Evolutionary conservation across 805 yeast species (phyloP).

Genomic region (Candida ortonii): DNA sequence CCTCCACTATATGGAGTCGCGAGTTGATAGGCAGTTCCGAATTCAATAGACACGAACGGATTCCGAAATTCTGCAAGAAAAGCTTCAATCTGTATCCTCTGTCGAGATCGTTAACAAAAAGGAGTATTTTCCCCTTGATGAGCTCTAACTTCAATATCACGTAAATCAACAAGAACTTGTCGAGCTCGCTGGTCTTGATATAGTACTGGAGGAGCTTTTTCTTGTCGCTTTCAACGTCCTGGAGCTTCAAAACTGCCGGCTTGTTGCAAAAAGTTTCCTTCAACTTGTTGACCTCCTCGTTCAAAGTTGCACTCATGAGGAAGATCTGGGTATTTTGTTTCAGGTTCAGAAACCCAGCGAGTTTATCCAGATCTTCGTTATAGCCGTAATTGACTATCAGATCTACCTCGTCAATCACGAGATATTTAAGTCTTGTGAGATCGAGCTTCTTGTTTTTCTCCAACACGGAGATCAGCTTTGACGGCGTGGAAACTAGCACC

Average conservation of each 20-base stretch:
- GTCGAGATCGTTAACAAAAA: constrained; percentile 91
- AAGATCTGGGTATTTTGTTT: constrained; percentile 80
- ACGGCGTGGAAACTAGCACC: constrained; percentile 82
- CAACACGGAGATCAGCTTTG: constrained; percentile 58
- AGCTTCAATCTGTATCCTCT: constrained; percentile 91
- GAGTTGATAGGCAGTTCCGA: constrained; percentile 92
- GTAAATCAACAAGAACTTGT: constrained; percentile 85
- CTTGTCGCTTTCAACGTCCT: constrained; percentile 53
- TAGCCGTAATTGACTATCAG: constrained; percentile 87
- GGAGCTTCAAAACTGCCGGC: constrained; percentile 80
- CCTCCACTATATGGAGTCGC: constrained; percentile 91
- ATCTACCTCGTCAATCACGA: constrained; percentile 95
- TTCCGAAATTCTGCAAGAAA: constrained; percentile 92
- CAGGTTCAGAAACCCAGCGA: constrained; percentile 64
- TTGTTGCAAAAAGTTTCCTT: constrained; percentile 75
- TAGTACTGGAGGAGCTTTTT: constrained; percentile 78
- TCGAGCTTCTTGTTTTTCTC: constrained; percentile 47
- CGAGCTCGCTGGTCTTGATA: constrained; percentile 83
- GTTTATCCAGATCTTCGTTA: constrained; percentile 71
- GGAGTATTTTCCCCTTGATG: constrained; percentile 84
- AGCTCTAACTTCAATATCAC: constrained; percentile 86
- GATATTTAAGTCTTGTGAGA: constrained; percentile 55
- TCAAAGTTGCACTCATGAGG: constrained; percentile 93
- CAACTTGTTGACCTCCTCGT: constrained; percentile 76
- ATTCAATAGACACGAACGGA: constrained; percentile 81